These are phyloP conservation scores for Echium plantagineum DNA, from an alignment of 257 asterid species.

Conservation along the genomic window DNA sequence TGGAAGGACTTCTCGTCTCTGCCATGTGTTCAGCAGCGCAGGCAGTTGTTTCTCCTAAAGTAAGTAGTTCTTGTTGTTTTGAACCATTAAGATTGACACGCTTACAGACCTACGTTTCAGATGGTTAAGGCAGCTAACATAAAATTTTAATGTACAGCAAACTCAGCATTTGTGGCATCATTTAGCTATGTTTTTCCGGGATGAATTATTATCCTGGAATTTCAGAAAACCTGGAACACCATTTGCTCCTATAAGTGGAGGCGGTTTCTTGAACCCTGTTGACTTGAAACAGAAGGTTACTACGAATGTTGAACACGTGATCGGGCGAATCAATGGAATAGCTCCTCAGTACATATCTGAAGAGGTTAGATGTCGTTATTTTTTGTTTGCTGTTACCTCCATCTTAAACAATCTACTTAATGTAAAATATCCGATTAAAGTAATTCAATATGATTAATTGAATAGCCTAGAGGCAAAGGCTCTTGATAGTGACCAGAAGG, in stretches of 20 bases:
- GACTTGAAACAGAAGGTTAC: conserved; percentile 79
- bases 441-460: too few relatives aligned
- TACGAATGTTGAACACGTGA: conserved; percentile 80
- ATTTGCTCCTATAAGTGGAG: conserved; percentile 50
- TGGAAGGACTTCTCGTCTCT: conserved; percentile 90
- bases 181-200: conserved; percentile 99
- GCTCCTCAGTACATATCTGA: conserved; percentile 88
- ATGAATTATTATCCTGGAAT: conserved; percentile 95
- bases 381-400: neutral
- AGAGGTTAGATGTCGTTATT: conserved; percentile 45
- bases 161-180: conserved; percentile 95
- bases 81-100: neutral
- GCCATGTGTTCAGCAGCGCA: conserved; percentile 96
- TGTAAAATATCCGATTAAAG: too few relatives aligned
- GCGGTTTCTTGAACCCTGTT: conserved; percentile 58
- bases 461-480: too few relatives aligned
- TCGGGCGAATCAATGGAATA: conserved; percentile 62
- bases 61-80: conserved; percentile 31
- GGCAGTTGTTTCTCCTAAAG: conserved; percentile 96
- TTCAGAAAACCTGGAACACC: conserved; percentile 98
- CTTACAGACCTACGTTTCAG: neutral
- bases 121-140: neutral
- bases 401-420: neutral
- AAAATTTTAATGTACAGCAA: conserved; percentile 64
- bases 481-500: too few relatives aligned